Conservation (phyloP, 805 yeast species). For the Saturnispora quitensis region DNA sequence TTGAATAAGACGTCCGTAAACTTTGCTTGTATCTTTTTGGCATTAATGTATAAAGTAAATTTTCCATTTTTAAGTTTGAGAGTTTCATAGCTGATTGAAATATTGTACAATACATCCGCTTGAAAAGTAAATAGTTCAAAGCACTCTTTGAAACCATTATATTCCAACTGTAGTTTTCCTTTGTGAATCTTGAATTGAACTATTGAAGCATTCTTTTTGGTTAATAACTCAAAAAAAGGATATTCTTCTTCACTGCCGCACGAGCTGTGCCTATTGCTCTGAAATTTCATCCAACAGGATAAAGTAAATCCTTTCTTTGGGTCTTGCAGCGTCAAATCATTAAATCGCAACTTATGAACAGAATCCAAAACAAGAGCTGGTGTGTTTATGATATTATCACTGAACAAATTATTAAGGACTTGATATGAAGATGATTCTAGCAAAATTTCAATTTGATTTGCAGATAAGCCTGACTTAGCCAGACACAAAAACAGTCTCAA, state of each 20-base stretch:
- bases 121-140: constrained; percentile 7
- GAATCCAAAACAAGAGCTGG: not conserved
- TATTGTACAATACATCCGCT: not conserved
- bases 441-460: not conserved
- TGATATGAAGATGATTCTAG: not conserved
- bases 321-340: constrained; percentile 11
- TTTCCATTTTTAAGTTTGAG: not conserved
- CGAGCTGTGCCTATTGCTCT: not conserved
- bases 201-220: not conserved
- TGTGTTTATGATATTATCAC: not conserved
- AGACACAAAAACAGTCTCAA: not conserved
- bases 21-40: constrained; percentile 1
- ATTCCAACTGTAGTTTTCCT: not conserved
- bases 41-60: constrained; percentile 1
- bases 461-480: not conserved
- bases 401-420: not conserved
- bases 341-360: constrained; percentile 6
- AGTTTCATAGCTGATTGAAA: not conserved
- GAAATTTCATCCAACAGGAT: constrained; percentile 21
- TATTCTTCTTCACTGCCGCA: not conserved
- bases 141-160: not conserved
- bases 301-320: constrained; percentile 16
- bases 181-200: not conserved
- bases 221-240: not conserved
- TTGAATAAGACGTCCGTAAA: not conserved